phyloP scores from a whole-genome alignment of 371 early-diverging fungal genomes.

The Rhizopus stolonifer region DNA sequence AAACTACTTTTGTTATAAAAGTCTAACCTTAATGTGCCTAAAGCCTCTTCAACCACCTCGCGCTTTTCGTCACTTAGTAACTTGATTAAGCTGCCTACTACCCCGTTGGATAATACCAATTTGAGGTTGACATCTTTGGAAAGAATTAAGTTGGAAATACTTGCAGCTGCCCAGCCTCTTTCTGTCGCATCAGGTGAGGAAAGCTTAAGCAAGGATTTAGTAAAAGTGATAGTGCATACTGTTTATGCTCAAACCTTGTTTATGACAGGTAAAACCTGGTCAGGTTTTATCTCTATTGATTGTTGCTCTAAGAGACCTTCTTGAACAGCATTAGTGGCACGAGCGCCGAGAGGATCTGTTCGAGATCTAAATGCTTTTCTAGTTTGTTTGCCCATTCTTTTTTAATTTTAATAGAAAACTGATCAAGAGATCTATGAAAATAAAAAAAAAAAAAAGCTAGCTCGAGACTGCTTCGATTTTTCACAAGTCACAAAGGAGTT shows the following conservation, averaged over 20 bases:
- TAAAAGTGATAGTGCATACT: not conserved
- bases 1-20: not conserved
- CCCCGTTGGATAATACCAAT: constrained; percentile 68
- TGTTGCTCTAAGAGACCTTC: constrained; percentile 28
- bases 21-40: constrained; percentile 71
- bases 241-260: constrained; percentile 44
- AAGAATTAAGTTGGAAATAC: constrained; percentile 74
- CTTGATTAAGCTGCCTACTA: constrained; percentile 66
- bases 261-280: constrained; percentile 56
- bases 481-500: not conserved
- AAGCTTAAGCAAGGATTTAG: constrained; percentile 45
- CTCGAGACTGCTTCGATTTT: not conserved
- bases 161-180: constrained; percentile 87
- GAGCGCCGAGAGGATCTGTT: constrained; percentile 29
- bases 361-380: constrained; percentile 20
- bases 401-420: too few species aligned
- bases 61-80: constrained; percentile 68
- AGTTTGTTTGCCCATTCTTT: constrained; percentile 42
- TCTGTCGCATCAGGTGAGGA: constrained; percentile 68
- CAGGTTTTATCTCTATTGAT: constrained; percentile 23
- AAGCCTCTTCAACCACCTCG: constrained; percentile 75
- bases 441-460: not conserved
- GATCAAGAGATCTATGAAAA: not conserved
- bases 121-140: constrained; percentile 63
- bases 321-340: constrained; percentile 24